These are phyloP conservation scores for Iris macrosiphon DNA, from an alignment of 106 monocot species.

Conservation along the genomic window DNA sequence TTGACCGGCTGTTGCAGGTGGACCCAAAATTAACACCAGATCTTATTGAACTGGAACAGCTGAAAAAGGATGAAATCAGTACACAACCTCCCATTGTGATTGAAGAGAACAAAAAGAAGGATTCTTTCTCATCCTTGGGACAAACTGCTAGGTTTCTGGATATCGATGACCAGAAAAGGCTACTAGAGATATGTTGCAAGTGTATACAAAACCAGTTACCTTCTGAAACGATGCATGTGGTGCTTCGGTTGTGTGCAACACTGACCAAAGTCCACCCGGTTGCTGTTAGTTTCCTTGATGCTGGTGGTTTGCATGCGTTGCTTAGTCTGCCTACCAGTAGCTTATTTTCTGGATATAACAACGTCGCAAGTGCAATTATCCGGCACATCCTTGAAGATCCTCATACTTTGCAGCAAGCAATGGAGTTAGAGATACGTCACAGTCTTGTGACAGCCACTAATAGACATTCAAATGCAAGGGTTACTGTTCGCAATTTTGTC, in stretches of 20 bases:
- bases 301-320: constrained; percentile 76
- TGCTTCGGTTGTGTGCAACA: constrained; percentile 89
- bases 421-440: constrained; percentile 96
- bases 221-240: constrained; percentile 94
- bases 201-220: constrained; percentile 75
- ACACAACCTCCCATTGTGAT: constrained; percentile 44
- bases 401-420: constrained; percentile 93
- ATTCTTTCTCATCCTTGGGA: constrained; percentile 14
- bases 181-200: constrained; percentile 81
- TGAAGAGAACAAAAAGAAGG: constrained; percentile 44
- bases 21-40: constrained; percentile 60
- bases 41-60: constrained; percentile 38
- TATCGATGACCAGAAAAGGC: constrained; percentile 58
- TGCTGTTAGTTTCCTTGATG: constrained; percentile 80
- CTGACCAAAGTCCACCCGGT: constrained; percentile 82
- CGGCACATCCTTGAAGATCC: constrained; percentile 98
- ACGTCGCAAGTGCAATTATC: constrained; percentile 69
- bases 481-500: constrained; percentile 79
- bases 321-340: constrained; percentile 72
- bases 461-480: constrained; percentile 76
- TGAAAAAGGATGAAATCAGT: constrained; percentile 39
- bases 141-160: constrained; percentile 35
- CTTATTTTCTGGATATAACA: constrained; percentile 93
- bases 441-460: constrained; percentile 63
- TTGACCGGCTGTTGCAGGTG: constrained; percentile 81